Percentiles rank a stretch among this genome's conserved stretches.
Evolutionary conservation across 2,329 filamentous ascomycete species (phyloP).

Genomic region (Aureobasidium sp.): DNA sequence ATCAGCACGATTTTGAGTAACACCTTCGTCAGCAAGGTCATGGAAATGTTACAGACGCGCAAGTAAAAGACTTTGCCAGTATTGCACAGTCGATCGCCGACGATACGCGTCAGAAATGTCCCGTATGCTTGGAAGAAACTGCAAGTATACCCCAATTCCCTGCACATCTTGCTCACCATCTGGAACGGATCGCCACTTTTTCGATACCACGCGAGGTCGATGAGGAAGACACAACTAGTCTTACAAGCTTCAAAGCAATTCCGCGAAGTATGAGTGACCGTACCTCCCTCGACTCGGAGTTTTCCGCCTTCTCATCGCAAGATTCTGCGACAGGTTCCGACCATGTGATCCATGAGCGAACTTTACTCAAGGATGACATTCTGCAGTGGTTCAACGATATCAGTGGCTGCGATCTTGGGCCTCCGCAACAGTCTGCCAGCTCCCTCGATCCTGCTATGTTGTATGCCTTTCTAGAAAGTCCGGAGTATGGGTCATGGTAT

Average conservation of each 20-base stretch:
- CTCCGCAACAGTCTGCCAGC: not conserved
- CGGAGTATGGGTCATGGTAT: not conserved
- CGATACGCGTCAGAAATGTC: not conserved
- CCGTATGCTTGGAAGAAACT: not conserved
- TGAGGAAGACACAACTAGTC: conserved; percentile 22
- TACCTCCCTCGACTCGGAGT: not conserved
- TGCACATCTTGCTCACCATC: not conserved
- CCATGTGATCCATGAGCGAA: not conserved
- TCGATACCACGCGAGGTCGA: not conserved
- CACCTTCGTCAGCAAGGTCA: not conserved
- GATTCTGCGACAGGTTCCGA: not conserved
- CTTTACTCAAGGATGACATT: not conserved
- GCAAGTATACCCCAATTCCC: not conserved
- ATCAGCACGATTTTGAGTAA: not conserved
- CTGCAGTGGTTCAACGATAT: not conserved
- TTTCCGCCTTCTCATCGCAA: not conserved
- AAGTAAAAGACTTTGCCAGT: not conserved
- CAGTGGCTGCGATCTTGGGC: not conserved
- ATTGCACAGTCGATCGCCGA: not conserved
- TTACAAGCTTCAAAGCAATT: not conserved
- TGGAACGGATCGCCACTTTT: conserved; percentile 6
- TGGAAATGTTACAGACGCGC: not conserved
- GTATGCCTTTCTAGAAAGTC: not conserved
- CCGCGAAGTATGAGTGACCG: not conserved
- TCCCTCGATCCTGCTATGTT: not conserved